Base-by-base conservation (phyloP, 2,329 filamentous ascomycete genomes). In the Orbilia javanica region DNA sequence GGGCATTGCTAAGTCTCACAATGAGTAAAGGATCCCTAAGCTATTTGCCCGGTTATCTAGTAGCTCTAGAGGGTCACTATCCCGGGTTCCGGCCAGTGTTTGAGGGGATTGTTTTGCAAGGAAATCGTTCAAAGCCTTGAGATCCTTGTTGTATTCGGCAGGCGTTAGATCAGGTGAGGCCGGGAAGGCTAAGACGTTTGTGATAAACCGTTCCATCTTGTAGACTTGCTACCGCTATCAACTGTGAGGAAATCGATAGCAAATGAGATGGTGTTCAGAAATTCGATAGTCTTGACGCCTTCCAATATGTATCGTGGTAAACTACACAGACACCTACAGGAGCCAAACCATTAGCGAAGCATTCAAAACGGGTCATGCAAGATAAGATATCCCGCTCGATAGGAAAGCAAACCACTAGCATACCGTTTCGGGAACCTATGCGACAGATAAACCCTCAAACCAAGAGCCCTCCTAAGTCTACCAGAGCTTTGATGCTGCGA, bases 171-270 rank as follows among this genome's bases (percentile, higher is more conserved):
- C 80, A 52, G 68, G 52, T 31, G 80, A 80, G 27, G 80, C 69
- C 7, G 81, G 81, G 39, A 81, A 81, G 18, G 70, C 75, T 22
- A 80, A 62, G 42, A 82, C 79, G 42, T 65, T 65, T 36, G 79
- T 80, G n/a, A 82, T 79, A 52, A 81, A 79, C 52, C 81, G 80
- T 55, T 82, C 81, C 81, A 82, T 82, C 63, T 76, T 68, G 63
- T 53, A 57, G n/a, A 53, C 67, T 57, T 46, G 64, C 72, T 55
- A 65, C 44, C 39, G 53, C 64, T 42, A 44, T 29, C 10, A 52
- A 55, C 39, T 67, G 31, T 29, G 22, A 66, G 60, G 60, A 27
- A 34, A 29, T 20, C 39, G 39, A 60, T 20, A 50, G n/a, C 6
- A 42, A 42, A 44, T 11, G 36, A 52, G 6, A 34, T 15, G 20